These are phyloP conservation scores for Eucalyptus camaldulensis DNA, from an alignment of 345 rosid species.

Conservation along the genomic window DNA sequence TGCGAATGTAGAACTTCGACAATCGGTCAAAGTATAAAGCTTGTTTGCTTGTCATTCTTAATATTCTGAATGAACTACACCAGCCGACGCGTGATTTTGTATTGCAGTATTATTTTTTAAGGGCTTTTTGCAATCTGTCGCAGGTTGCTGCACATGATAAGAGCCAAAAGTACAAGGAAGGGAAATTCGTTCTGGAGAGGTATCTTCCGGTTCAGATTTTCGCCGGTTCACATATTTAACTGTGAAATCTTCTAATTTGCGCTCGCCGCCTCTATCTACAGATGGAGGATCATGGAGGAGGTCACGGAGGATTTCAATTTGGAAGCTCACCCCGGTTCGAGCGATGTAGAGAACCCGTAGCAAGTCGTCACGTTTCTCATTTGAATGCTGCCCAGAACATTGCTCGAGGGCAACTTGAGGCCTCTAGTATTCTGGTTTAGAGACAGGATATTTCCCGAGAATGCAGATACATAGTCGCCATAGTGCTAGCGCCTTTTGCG, in stretches of 20 bases:
- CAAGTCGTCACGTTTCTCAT: neutral
- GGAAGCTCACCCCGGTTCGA: constrained; percentile 7
- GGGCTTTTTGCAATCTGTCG: neutral
- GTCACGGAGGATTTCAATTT: constrained; percentile 4
- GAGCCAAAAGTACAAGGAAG: constrained; percentile 33
- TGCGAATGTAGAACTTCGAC: neutral
- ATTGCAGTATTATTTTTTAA: neutral
- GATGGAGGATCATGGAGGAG: constrained; percentile 32
- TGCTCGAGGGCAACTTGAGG: neutral
- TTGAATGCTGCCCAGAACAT: neutral
- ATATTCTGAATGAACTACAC: neutral
- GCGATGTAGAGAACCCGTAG: neutral
- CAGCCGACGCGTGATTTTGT: neutral
- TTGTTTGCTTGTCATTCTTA: neutral
- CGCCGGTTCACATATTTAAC: neutral
- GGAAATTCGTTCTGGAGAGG: constrained; percentile 38
- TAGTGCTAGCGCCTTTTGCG: neutral
- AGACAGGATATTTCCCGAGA: neutral
- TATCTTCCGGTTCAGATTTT: neutral
- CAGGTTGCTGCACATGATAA: constrained; percentile 25
- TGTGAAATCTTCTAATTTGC: neutral
- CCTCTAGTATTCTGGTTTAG: neutral
- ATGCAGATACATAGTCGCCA: neutral
- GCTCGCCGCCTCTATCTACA: neutral
- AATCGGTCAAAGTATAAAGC: neutral